Evolutionary conservation across 176 grass and related monocot genomes (phyloP).

Genomic region (maize (Zea mays)): Zm-B73-REFERENCE-NAM-5.0 NC_050096.1:178493501-178494000

Average conservation of each 20-base stretch:
- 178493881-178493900: too few relatives aligned
- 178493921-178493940: too few relatives aligned
- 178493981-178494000: too few relatives aligned
- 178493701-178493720: slow-evolving; percentile 41
- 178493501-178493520: slow-evolving; percentile 10
- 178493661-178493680: slow-evolving; percentile 54
- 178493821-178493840: too few relatives aligned
- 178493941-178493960: too few relatives aligned
- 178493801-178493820: too few relatives aligned
- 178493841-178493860: too few relatives aligned
- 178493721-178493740: slow-evolving; percentile 28
- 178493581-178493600: slow-evolving; percentile 78
- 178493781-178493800: not conserved
- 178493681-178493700: slow-evolving; percentile 70
- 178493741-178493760: slow-evolving; percentile 53
- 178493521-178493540: slow-evolving; percentile 8
- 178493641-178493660: not conserved
- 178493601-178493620: slow-evolving; percentile 34
- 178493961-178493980: too few relatives aligned
- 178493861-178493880: too few relatives aligned
- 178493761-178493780: not conserved
- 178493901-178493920: too few relatives aligned
- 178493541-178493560: not conserved
- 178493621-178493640: not conserved
- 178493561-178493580: slow-evolving; percentile 31